Evolutionary conservation across 2,329 filamentous ascomycete species (phyloP), one percentile per base, ranked within the genome.

Genomic region (Cercospora sesami): DNA sequence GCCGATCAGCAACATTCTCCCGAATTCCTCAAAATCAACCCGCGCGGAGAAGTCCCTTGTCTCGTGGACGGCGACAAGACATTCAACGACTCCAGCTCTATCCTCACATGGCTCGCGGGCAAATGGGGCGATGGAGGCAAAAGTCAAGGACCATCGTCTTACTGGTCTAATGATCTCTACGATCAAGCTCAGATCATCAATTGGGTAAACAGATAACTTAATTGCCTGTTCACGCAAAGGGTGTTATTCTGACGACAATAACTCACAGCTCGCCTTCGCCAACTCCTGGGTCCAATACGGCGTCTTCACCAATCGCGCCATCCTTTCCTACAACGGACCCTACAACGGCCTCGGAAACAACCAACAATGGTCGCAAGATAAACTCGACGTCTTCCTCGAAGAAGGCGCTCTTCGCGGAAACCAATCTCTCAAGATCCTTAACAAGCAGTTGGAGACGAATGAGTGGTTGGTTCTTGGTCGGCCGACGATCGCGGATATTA

Each of bases 291-390:
- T 65, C 42, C 66, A 65, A 55, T 65, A 61, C 48, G 66, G 66
- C 63, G 66, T 70, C n/a, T 68, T 66, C 60, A 73, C 70, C 26
- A 69, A 67, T 26, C 68, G 72, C 26, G 72, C 72, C 62, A 71
- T 73, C 31, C 65, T 73, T 61, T 67, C 67, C 14, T 73, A 70
- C 65, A 66, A 67, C 26, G 68, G 71, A 5, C 68, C 71, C 23
- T 65, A 66, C 39, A 69, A 72, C 51, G 64, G 68, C 18, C 67
- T 69, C 4, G 72, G 68, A 51, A 63, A 60, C 74, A 89, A 87
- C 73, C 88, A 87, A 69, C 90, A 65, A 7, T 67, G 68, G 64
- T 12, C 68, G 88, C 88, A 86, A 84, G 79, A 82, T 86, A 70
- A 82, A 88, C 71, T 86, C 85, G 72, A 84, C 83, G 65, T 85